phyloP scores from a whole-genome alignment of 1,284 basidiomycete species.

The Coriolopsis trogii region DNA sequence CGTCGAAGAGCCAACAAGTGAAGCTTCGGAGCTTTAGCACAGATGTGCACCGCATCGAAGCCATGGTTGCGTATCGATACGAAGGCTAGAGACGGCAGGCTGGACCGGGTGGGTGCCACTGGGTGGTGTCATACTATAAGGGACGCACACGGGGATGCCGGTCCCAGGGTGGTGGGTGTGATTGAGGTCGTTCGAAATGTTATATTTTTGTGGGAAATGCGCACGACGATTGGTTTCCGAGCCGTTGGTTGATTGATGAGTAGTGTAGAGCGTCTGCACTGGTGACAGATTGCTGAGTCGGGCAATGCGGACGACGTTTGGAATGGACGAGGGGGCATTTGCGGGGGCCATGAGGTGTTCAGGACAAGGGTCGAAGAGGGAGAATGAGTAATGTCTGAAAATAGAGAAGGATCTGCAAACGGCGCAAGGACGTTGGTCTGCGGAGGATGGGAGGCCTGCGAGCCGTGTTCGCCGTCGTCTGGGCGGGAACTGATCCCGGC shows the following conservation, averaged over 20 bases:
- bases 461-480: neutral
- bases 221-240: constrained; percentile 17
- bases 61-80: constrained; percentile 85
- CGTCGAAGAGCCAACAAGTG: constrained; percentile 96
- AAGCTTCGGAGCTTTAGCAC: constrained; percentile 90
- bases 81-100: constrained; percentile 48
- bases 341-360: neutral
- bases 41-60: constrained; percentile 89
- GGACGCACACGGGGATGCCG: constrained; percentile 20
- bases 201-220: constrained; percentile 2
- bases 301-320: constrained; percentile 8
- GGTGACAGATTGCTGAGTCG: constrained; percentile 16
- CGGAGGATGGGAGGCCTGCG: neutral
- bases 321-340: constrained; percentile 9
- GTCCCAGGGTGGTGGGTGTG: constrained; percentile 5
- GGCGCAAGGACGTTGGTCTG: neutral
- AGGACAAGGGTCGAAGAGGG: neutral
- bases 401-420: neutral
- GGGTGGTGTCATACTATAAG: constrained; percentile 5
- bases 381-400: neutral
- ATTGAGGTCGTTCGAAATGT: constrained; percentile 2
- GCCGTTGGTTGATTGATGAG: constrained; percentile 17
- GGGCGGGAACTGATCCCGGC: constrained; percentile 8
- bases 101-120: too few relatives aligned
- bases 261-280: constrained; percentile 6